Evolutionary conservation across 306 rosid genomes (phyloP).

Genomic region (Inga laurina): DNA sequence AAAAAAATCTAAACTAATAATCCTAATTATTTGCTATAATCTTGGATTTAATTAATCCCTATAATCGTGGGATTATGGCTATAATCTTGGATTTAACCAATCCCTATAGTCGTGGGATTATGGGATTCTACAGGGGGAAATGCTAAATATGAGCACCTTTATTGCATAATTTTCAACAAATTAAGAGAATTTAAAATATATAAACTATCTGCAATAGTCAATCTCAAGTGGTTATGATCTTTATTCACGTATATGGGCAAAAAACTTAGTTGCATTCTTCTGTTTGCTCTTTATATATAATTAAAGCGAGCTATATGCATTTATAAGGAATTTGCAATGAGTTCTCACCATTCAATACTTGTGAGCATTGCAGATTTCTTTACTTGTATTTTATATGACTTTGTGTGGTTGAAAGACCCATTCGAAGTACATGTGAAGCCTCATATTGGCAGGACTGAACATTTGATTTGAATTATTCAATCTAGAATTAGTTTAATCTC

Average conservation of each 20-base stretch:
- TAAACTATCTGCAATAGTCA: background rate
- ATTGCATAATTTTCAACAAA: background rate
- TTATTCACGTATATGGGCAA: background rate
- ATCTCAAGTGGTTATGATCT: background rate
- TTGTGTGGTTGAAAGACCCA: slow-evolving; percentile 31
- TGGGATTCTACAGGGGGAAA: background rate
- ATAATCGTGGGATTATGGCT: too few relatives aligned
- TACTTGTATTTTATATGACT: background rate
- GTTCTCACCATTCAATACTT: background rate
- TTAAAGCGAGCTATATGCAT: background rate
- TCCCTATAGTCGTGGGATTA: too few relatives aligned
- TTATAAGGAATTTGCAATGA: background rate
- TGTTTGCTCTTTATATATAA: background rate
- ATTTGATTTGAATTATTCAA: background rate
- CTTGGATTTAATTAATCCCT: too few relatives aligned
- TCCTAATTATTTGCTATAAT: too few relatives aligned
- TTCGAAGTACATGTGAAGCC: background rate
- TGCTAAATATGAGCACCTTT: background rate
- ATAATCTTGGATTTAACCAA: too few relatives aligned
- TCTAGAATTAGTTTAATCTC: background rate
- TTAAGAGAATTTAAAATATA: background rate
- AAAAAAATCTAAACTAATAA: too few relatives aligned
- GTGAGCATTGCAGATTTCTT: background rate
- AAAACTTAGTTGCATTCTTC: background rate
- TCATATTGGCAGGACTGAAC: background rate